Evolutionary conservation across 108 stramenopile genomes (phyloP), one percentile per base, ranked within the genome.

Genomic region (Skeletonema tropicum): DNA sequence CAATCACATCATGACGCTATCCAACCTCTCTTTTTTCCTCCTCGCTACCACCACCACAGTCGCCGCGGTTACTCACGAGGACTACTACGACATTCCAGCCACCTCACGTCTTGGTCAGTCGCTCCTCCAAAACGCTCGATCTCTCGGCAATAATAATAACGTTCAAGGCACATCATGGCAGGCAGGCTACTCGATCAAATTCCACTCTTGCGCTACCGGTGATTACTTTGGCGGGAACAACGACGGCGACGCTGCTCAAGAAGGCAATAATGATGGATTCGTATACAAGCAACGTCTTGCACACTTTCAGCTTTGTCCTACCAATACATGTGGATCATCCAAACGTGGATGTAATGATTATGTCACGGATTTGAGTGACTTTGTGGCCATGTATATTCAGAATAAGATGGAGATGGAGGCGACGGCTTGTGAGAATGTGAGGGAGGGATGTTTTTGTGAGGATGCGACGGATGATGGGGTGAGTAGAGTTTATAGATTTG

Each of bases 391-490:
- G 25, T 88, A 84, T 78, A 36, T 79, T 8, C 74, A 83, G 69
- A 52, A 66, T 11, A 74, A 79, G 69, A 61, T 82, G 39, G 39
- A 75, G 4, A 85, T 67, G 5, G 64, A 83, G 41, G 89, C 90
- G 67, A 77, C 82, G 55, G 83, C 82, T 46, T 95, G 94, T 61
- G 92, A 92, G 66, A 68, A 60, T 1, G 77, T 89, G 31, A 80
- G 81, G 2, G 91, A 93, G 70, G 89, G 82, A 78, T 93, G 90
- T 70, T 85, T 87, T 85, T 91, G 92, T 48, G 88, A 92, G 48
- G 73, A 91, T 67, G 82, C 79, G 36, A 70, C 73, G 57, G 81
- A 90, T 55, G 90, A 94, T 39, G 78, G 88, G 19, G 79, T 81
- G 55, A 26, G 63, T n/a, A n/a, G n/a, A n/a, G n/a, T n/a, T n/a